Percentiles rank a stretch among this genome's conserved stretches.
These are phyloP conservation scores for Aspergillus heteromorphus DNA, from an alignment of 495 filamentous ascomycete genomes.

Conservation along the genomic window DNA sequence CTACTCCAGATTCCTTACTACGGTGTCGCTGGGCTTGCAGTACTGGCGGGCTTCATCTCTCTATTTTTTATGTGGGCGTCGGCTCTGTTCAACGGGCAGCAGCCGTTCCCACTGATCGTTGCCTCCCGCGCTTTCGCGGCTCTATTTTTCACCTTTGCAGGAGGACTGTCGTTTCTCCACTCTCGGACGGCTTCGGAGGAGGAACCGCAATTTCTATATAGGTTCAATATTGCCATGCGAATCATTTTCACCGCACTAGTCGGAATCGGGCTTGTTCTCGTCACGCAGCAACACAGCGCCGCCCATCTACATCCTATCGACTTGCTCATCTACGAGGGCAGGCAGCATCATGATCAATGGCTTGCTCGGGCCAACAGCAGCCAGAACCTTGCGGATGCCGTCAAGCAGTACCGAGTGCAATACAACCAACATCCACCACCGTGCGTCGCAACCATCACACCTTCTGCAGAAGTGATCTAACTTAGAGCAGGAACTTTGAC, in stretches of 20 bases:
- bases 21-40: slow-evolving; percentile 28
- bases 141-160: slow-evolving; percentile 14
- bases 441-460: slow-evolving; percentile 8
- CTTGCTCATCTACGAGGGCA: slow-evolving; percentile 38
- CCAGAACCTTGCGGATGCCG: slow-evolving; percentile 33
- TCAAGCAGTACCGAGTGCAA: slow-evolving; percentile 36
- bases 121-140: slow-evolving; percentile 16
- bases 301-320: slow-evolving; percentile 43
- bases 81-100: slow-evolving; percentile 23
- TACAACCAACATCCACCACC: slow-evolving; percentile 48
- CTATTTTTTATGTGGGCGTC: slow-evolving; percentile 25
- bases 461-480: slow-evolving; percentile 8
- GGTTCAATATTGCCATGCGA: slow-evolving; percentile 28
- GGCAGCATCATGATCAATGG: slow-evolving; percentile 32
- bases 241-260: slow-evolving; percentile 22
- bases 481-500: slow-evolving; percentile 32
- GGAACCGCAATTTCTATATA: slow-evolving; percentile 26
- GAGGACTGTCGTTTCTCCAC: slow-evolving; percentile 26
- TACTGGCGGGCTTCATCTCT: slow-evolving; percentile 29
- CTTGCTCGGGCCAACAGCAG: slow-evolving; percentile 31
- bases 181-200: slow-evolving; percentile 25
- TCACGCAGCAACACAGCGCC: slow-evolving; percentile 24
- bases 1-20: slow-evolving; percentile 30
- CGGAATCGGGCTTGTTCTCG: slow-evolving; percentile 24
- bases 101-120: slow-evolving; percentile 30